Conservation (phyloP, 2,329 filamentous ascomycete genomes). For the Exophiala bonariae region DNA sequence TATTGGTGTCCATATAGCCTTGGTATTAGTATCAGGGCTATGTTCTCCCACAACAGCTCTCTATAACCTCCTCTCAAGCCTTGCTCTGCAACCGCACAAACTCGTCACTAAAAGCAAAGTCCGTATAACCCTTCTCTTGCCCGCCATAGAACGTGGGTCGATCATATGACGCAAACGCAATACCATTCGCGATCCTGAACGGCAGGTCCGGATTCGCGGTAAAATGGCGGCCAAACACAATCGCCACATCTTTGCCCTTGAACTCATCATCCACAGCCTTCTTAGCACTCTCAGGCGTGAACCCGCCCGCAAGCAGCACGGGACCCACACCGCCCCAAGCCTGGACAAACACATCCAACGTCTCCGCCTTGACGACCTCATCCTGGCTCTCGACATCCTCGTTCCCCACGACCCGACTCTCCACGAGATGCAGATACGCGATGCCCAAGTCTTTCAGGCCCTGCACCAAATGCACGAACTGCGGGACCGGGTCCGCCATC, state of each 20-base stretch:
- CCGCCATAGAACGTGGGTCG: conserved; percentile 19
- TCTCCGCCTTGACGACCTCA: conserved; percentile 31
- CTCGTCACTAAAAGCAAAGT: conserved; percentile 13
- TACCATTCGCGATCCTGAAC: conserved; percentile 42
- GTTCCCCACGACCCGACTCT: conserved; percentile 48
- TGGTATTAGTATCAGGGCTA: too few relatives aligned
- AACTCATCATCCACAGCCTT: conserved; percentile 47
- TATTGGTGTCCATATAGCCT: too few relatives aligned
- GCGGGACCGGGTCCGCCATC: conserved; percentile 59
- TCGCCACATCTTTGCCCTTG: conserved; percentile 44
- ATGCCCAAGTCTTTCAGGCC: conserved; percentile 53
- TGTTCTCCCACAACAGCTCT: too few relatives aligned
- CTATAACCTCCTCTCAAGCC: too few relatives aligned
- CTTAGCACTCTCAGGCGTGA: conserved; percentile 52
- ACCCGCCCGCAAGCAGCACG: conserved; percentile 59
- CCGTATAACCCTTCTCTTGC: conserved; percentile 15
- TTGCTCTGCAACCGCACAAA: too few relatives aligned
- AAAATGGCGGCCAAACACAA: conserved; percentile 51
- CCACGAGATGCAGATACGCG: conserved; percentile 59
- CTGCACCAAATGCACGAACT: conserved; percentile 57
- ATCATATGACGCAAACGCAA: conserved; percentile 16
- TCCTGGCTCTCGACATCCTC: conserved; percentile 37
- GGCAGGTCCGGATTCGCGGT: conserved; percentile 53
- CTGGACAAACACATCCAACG: conserved; percentile 12
- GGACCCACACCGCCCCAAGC: conserved; percentile 54